phyloP scores from a whole-genome alignment of 2,329 filamentous ascomycete genomes.

The Akanthomyces muscarius region DNA sequence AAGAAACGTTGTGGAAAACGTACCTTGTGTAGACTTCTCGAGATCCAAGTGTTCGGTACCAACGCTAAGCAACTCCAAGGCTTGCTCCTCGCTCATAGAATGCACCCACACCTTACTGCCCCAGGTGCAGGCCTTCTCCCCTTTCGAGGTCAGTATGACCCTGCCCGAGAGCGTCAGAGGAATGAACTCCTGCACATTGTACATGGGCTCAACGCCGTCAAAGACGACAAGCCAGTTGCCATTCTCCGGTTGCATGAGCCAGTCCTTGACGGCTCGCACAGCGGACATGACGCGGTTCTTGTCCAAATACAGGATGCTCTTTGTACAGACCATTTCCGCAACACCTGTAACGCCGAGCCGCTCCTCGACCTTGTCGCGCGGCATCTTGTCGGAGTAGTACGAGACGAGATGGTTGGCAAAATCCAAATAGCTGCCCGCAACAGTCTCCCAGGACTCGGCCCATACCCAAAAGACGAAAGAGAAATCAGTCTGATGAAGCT shows the following conservation, averaged over 20 bases:
- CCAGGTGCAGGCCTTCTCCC: constrained; percentile 24
- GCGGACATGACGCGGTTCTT: constrained; percentile 22
- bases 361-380: constrained; percentile 21
- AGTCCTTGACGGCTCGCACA: constrained; percentile 26
- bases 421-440: constrained; percentile 25
- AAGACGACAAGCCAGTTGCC: constrained; percentile 25
- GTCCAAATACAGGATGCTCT: constrained; percentile 24
- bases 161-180: constrained; percentile 25
- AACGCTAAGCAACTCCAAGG: constrained; percentile 20
- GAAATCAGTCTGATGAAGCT: constrained; percentile 21
- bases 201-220: constrained; percentile 25
- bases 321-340: constrained; percentile 25
- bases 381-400: constrained; percentile 22
- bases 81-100: constrained; percentile 22
- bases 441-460: constrained; percentile 27
- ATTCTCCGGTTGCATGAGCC: constrained; percentile 26
- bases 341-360: constrained; percentile 25
- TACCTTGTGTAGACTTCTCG: constrained; percentile 13
- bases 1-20: background rate
- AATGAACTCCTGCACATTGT: constrained; percentile 26
- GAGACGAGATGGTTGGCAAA: constrained; percentile 23
- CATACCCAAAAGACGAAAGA: constrained; percentile 28
- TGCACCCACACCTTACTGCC: constrained; percentile 22
- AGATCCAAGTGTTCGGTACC: background rate
- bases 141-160: constrained; percentile 25